Percentiles rank a stretch among this genome's conserved stretches.
These are phyloP conservation scores for Exophiala alcalophila DNA, from an alignment of 2,329 filamentous ascomycete species.

Conservation along the genomic window DNA sequence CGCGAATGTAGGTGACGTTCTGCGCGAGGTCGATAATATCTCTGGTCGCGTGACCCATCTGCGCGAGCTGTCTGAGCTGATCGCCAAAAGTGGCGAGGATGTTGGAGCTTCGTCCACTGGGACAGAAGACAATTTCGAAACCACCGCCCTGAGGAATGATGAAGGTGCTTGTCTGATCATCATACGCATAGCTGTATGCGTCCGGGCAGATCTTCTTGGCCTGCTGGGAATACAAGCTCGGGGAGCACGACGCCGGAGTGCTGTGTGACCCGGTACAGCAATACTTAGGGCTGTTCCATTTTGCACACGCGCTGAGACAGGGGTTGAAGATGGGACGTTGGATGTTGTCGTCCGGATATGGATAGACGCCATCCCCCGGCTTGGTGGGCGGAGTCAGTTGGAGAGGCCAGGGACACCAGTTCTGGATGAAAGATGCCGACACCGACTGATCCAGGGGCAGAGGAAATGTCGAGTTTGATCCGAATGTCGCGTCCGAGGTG, in stretches of 20 bases:
- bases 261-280: conserved; percentile 73
- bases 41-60: conserved; percentile 26
- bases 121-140: conserved; percentile 77
- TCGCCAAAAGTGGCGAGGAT: conserved; percentile 32
- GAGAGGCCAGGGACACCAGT: conserved; percentile 80
- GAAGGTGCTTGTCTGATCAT: conserved; percentile 57
- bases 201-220: conserved; percentile 78
- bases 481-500: conserved; percentile 56
- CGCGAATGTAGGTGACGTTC: conserved; percentile 22
- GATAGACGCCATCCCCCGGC: conserved; percentile 72
- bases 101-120: conserved; percentile 41
- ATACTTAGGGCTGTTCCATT: conserved; percentile 63
- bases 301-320: conserved; percentile 73
- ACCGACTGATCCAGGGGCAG: conserved; percentile 64
- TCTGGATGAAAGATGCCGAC: conserved; percentile 55
- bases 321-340: conserved; percentile 70
- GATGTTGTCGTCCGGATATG: conserved; percentile 74
- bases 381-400: conserved; percentile 66
- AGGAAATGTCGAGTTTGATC: conserved; percentile 64
- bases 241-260: conserved; percentile 61
- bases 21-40: conserved; percentile 26
- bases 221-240: conserved; percentile 64
- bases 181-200: conserved; percentile 73
- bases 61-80: conserved; percentile 28
- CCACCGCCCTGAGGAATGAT: conserved; percentile 64